Percentiles rank a stretch among this genome's conserved stretches.
Evolutionary conservation across 176 grass and related monocot genomes (phyloP).

Genomic region (Typha latifolia): DNA sequence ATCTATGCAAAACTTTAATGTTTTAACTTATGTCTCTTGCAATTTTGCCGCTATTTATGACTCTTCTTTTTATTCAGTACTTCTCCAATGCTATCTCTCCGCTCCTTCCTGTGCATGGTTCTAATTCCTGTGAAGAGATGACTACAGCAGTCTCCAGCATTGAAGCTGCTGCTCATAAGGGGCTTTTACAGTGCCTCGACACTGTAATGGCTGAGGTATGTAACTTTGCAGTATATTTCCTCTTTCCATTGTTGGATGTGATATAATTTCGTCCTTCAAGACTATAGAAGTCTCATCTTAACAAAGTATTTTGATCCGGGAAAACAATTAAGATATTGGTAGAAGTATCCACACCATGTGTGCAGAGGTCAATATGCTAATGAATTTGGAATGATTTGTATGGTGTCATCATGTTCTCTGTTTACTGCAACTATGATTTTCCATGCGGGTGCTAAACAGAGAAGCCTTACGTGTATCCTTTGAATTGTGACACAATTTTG

Average conservation of each 20-base stretch:
- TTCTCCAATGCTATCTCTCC: conserved; percentile 95
- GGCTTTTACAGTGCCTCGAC: conserved; percentile 84
- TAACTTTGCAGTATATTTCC: background rate
- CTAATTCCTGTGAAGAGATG: conserved; percentile 89
- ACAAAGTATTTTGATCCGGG: no score
- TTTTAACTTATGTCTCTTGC: background rate
- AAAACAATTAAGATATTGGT: no score
- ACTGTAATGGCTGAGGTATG: conserved; percentile 93
- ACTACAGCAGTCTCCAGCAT: conserved; percentile 77
- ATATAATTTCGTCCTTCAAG: background rate
- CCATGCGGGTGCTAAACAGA: background rate
- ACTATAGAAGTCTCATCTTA: no score
- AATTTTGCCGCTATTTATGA: background rate
- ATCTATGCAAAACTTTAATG: conserved; percentile 5
- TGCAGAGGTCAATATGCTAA: background rate
- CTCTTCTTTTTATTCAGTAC: conserved; percentile 42
- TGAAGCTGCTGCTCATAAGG: conserved; percentile 89
- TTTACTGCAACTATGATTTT: background rate
- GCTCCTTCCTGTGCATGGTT: conserved; percentile 79
- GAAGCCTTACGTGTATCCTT: background rate
- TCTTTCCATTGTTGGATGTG: background rate
- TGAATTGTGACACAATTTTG: background rate
- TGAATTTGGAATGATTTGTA: background rate
- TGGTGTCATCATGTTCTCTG: background rate
- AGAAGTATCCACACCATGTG: no score